Conservation (phyloP, 805 yeast species). For the Candida tammaniensis region DNA sequence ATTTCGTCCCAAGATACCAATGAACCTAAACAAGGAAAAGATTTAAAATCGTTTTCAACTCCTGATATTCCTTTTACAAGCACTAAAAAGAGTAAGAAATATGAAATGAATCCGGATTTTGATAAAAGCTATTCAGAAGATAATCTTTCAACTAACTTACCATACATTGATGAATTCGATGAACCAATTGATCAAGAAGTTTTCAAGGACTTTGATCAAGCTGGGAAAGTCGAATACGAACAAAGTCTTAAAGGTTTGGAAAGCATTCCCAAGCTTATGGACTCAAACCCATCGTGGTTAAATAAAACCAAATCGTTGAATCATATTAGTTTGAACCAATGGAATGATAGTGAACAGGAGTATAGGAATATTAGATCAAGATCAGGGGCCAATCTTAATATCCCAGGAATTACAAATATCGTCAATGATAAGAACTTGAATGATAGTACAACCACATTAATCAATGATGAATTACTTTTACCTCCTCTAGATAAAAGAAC, state of each 20-base stretch:
- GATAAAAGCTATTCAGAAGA: not conserved
- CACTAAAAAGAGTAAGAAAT: conserved; percentile 1
- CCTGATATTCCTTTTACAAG: not conserved
- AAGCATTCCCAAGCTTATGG: conserved; percentile 19
- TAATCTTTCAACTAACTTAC: conserved; percentile 12
- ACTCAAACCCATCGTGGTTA: conserved; percentile 9
- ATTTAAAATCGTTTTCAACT: not conserved
- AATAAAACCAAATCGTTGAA: conserved; percentile 10
- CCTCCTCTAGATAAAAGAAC: conserved; percentile 10
- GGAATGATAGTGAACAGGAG: conserved; percentile 25
- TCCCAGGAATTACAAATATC: conserved; percentile 17
- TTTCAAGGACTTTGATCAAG: conserved; percentile 26
- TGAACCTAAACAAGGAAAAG: not conserved
- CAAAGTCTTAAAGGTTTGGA: conserved; percentile 24
- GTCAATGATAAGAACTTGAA: conserved; percentile 17
- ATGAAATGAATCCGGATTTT: conserved; percentile 3
- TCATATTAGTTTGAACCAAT: conserved; percentile 29
- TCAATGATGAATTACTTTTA: conserved; percentile 6
- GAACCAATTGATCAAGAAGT: conserved; percentile 17
- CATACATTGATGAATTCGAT: conserved; percentile 23
- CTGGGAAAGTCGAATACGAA: conserved; percentile 13
- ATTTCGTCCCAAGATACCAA: not conserved
- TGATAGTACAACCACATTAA: conserved; percentile 9
- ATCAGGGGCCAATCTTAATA: conserved; percentile 20
- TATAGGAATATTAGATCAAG: conserved; percentile 24